Evolutionary conservation across 73 alveolate genomes (phyloP), one percentile per base, ranked within the genome.

Genomic region (Breviolum minutum): DNA sequence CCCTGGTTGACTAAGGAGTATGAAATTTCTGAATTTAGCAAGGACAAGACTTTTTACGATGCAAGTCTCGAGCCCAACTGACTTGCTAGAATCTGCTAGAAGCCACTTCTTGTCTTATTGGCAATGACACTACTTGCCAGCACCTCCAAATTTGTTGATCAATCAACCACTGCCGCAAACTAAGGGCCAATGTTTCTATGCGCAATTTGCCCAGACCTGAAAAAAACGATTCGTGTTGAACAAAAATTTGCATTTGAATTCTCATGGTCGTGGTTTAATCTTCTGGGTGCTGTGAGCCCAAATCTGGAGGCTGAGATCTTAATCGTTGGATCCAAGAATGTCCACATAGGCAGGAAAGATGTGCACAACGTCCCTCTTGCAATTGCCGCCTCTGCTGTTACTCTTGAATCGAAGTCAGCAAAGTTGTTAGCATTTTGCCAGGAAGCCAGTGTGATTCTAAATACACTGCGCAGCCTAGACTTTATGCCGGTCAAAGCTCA

Each of bases 381-480:
- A 2, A 5, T 40, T 71, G 30, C 32, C 10, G 81, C 81, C 13
- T n/a, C 81, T 17, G 32, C 81, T 71, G 85, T 7, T 3, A 40
- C 54, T 40, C 54, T 40, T 40, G 54, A 40, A 40, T 3, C 54
- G 3, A 40, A 40, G 54, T 40, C 54, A 40, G 54, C 3, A 40
- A 40, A 40, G 54, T 3, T 40, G 54, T 40, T 40, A 40, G 54
- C 54, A 40, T 40, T 40, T 22, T 82, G 91, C 91, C 74, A 82
- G 91, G 91, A 82, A 82, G 91, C 73, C 91, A 80, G 89, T 80
- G 87, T 77, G 87, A n/a, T 40, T 64, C 69, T 68, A n/a, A n/a
- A 68, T 8, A 10, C 85, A 27, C 85, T 40, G 54, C 54, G 54
- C 54, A 40, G 54, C 54, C 54, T 40, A 40, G 54, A 40, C 54